phyloP scores from a whole-genome alignment of 306 rosid genomes.

The Erythrophleum fordii region DNA sequence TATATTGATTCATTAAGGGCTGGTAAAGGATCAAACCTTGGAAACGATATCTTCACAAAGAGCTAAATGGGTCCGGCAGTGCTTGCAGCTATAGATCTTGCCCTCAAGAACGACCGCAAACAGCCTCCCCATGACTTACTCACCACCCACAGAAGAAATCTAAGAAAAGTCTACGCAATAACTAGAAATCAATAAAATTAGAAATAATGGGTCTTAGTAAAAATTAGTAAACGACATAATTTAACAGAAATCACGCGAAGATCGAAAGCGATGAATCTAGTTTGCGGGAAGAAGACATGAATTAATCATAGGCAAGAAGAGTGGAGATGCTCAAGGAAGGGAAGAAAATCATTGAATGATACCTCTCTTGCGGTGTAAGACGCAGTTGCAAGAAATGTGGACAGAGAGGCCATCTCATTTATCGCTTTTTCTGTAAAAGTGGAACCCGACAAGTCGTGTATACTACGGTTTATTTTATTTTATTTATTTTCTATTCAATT shows the following conservation, averaged over 20 bases:
- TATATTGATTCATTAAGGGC: neutral
- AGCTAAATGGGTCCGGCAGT: constrained; percentile 83
- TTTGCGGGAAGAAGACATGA: neutral
- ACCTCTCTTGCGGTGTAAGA: constrained; percentile 41
- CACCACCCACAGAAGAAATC: neutral
- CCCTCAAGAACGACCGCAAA: constrained; percentile 79
- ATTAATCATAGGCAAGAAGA: neutral
- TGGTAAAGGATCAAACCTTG: constrained; percentile 54
- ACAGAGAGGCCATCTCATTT: constrained; percentile 39
- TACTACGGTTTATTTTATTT: constrained; percentile 25
- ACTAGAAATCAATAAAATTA: constrained; percentile 20
- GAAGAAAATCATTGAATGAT: constrained; percentile 43
- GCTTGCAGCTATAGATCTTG: constrained; percentile 80
- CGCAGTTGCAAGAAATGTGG: constrained; percentile 58
- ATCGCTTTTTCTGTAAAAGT: constrained; percentile 35
- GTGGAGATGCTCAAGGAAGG: neutral
- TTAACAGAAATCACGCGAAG: neutral
- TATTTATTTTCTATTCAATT: neutral
- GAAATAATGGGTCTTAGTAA: constrained; percentile 22
- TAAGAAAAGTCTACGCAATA: neutral
- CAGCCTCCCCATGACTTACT: constrained; percentile 70
- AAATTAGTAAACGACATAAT: constrained; percentile 25
- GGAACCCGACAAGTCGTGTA: constrained; percentile 48
- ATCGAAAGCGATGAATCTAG: constrained; percentile 18
- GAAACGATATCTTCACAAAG: constrained; percentile 68